Percentiles rank a stretch among this genome's conserved stretches.
Conservation (phyloP, 2,329 filamentous ascomycete genomes). For the Cadophora sp. region DNA sequence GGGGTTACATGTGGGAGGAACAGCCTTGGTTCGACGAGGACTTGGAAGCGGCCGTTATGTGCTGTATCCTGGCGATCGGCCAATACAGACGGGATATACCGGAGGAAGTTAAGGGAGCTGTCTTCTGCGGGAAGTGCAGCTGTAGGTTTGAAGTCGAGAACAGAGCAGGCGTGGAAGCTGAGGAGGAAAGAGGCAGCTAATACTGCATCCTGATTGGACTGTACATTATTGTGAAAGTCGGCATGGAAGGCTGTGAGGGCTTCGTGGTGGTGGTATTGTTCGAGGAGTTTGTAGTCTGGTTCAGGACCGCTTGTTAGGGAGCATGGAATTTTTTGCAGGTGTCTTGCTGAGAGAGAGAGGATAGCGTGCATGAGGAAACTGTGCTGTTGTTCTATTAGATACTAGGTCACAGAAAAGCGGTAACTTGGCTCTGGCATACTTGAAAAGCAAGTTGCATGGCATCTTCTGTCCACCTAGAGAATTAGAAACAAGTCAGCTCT, state of each 20-base stretch:
- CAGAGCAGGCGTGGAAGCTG: conserved; percentile 30
- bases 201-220: conserved; percentile 30
- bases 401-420: neutral
- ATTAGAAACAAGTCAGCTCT: neutral
- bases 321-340: conserved; percentile 24
- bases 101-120: conserved; percentile 32
- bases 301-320: neutral
- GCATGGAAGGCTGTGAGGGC: conserved; percentile 29
- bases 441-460: conserved; percentile 32
- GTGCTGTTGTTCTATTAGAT: conserved; percentile 21
- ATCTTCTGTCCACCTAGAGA: conserved; percentile 27
- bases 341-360: conserved; percentile 27
- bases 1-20: conserved; percentile 21
- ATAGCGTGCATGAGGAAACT: conserved; percentile 34
- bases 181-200: conserved; percentile 34
- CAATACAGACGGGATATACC: conserved; percentile 30
- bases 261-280: conserved; percentile 31
- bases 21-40: conserved; percentile 25
- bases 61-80: conserved; percentile 15
- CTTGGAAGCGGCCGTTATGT: conserved; percentile 19
- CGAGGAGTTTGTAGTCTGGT: conserved; percentile 23
- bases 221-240: conserved; percentile 20
- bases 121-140: conserved; percentile 25
- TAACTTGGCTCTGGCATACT: conserved; percentile 9
- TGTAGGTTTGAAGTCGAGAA: conserved; percentile 28